phyloP scores from a whole-genome alignment of 2,329 filamentous ascomycete genomes.

The Colletotrichum magnum region DNA sequence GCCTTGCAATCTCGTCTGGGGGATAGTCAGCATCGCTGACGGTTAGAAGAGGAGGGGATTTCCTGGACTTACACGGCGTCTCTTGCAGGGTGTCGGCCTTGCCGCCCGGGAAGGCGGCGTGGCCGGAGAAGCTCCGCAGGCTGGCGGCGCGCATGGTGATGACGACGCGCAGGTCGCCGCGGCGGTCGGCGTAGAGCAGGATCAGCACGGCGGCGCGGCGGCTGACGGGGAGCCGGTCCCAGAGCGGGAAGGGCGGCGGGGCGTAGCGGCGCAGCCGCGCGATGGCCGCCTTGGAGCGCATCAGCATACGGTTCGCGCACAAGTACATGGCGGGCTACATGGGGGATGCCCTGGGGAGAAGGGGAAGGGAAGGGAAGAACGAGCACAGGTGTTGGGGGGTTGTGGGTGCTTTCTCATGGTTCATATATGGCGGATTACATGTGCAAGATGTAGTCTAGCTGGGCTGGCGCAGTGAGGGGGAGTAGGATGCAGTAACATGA shows the following conservation, averaged over 20 bases:
- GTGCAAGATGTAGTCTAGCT: no score
- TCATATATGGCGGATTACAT: no score
- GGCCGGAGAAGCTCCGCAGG: conserved; percentile 80
- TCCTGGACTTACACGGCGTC: conserved; percentile 73
- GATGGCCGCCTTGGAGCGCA: conserved; percentile 65
- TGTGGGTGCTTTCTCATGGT: no score
- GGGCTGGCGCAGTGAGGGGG: no score
- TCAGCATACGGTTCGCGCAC: conserved; percentile 39
- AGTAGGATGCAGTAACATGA: no score
- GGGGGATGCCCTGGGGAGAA: background rate
- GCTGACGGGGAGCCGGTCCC: conserved; percentile 72
- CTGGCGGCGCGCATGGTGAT: conserved; percentile 77
- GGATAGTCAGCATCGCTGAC: no score
- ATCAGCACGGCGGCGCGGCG: conserved; percentile 90
- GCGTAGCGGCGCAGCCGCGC: conserved; percentile 73
- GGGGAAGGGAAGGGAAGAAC: background rate
- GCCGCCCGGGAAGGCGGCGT: conserved; percentile 89
- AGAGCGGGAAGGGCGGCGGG: conserved; percentile 72
- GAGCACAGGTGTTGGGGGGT: background rate
- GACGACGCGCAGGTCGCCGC: conserved; percentile 82
- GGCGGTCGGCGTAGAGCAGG: conserved; percentile 86
- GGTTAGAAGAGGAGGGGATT: no score
- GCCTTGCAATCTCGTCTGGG: conserved; percentile 84
- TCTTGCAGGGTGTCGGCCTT: conserved; percentile 73
- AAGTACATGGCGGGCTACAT: conserved; percentile 40